These are phyloP conservation scores for Neocucurbitaria cava DNA, from an alignment of 2,329 filamentous ascomycete genomes.

Conservation along the genomic window DNA sequence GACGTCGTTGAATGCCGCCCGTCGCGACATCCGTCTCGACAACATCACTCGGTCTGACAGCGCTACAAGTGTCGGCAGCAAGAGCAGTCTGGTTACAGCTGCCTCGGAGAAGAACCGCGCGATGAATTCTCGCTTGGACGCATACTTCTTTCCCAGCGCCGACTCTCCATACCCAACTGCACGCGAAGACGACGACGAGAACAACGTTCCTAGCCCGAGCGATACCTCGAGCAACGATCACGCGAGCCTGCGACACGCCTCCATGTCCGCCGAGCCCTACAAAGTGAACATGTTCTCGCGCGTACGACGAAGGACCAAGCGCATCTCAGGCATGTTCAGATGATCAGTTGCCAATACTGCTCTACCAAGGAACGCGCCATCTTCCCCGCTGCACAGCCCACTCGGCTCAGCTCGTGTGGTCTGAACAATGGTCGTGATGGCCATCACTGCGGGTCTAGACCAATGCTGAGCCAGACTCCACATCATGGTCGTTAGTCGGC, in stretches of 20 bases:
- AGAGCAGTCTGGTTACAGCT: slow-evolving; percentile 41
- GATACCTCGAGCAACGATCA: slow-evolving; percentile 46
- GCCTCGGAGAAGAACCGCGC: slow-evolving; percentile 50
- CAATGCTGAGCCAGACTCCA: slow-evolving; percentile 13
- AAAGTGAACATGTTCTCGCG: slow-evolving; percentile 44
- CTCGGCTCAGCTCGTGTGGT: slow-evolving; percentile 18
- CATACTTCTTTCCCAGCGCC: slow-evolving; percentile 44
- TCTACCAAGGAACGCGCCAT: slow-evolving; percentile 18
- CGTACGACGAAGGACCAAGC: slow-evolving; percentile 46
- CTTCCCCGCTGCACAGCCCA: slow-evolving; percentile 22
- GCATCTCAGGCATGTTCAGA: slow-evolving; percentile 47
- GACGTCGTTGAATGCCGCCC: slow-evolving; percentile 45
- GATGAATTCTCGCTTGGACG: slow-evolving; percentile 49
- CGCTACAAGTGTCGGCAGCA: slow-evolving; percentile 43
- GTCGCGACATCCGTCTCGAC: slow-evolving; percentile 47
- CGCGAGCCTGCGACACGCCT: slow-evolving; percentile 36
- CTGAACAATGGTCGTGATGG: slow-evolving; percentile 18
- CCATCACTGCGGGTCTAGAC: slow-evolving; percentile 28
- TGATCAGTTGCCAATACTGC: slow-evolving; percentile 18
- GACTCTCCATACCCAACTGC: slow-evolving; percentile 35
- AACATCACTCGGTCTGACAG: slow-evolving; percentile 47
- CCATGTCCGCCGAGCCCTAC: slow-evolving; percentile 36
- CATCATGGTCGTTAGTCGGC: slow-evolving; percentile 7
- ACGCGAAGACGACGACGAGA: slow-evolving; percentile 42
- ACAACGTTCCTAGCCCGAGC: slow-evolving; percentile 36